Base-by-base conservation (phyloP, 2,329 filamentous ascomycete species). In the Coniochaeta sp. region DNA sequence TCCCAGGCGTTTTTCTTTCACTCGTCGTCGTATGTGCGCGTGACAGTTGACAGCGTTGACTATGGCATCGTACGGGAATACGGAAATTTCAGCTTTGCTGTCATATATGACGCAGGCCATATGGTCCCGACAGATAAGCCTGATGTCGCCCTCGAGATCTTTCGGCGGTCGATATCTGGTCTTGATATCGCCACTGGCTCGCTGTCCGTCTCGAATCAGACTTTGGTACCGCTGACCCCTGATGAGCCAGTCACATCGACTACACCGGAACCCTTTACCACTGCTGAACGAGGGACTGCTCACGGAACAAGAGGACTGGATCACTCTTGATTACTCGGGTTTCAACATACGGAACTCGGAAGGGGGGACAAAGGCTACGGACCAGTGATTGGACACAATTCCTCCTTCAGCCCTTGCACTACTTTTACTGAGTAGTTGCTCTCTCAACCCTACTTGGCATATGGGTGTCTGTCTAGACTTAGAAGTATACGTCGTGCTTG, bases 21-120 rank as follows among this genome's bases (percentile, higher is more conserved):
- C 3, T 69, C 73, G 0, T 82, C 87, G 1, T 86, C 86, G 0
- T 90, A 90, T 67, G 80, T 80, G 1, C 81, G 86, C 2, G 81
- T 90, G 59, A 72, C 82, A 16, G 82, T 87, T 9, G 85, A 88
- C 64, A 78, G 75, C 7, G 75, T 78, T 4, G 85, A 85, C 72
- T 81, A 82, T 71, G 87, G 81, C 30, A 87, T 87, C 32, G 81
- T 82, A 60, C 79, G 87, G 1, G 87, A 90, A 68, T 87, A 83
- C 65, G 87, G 86, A 2, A 90, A 89, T 64, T 79, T 85, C 63
- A 81, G 78, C n/a, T 85, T 86, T 68, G 79, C 79, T 22, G 74
- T 82, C 0, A 76, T 85, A 22, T 84, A 83, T 66, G 78, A 84
- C 62, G 75, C 81, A 10, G 82, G 83, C 0, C 83, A 85, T 63